These are phyloP conservation scores for Vigna hirtella DNA, from an alignment of 306 rosid genomes.

Conservation along the genomic window DNA sequence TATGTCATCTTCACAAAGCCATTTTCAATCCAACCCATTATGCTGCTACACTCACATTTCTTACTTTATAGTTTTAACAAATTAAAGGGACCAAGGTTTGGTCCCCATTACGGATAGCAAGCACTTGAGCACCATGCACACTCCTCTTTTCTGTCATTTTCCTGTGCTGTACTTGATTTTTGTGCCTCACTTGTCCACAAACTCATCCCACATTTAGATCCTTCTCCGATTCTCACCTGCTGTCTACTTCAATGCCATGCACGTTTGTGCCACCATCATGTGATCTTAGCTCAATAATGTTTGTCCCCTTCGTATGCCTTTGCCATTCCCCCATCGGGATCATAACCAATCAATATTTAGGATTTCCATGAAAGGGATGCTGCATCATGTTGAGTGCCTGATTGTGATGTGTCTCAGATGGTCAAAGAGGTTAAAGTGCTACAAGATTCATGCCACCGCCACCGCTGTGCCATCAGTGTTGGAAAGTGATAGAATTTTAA, in stretches of 20 bases:
- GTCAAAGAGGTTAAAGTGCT: conserved; percentile 34
- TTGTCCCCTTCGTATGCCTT: conserved; percentile 49
- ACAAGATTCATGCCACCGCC: conserved; percentile 33
- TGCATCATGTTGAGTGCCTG: conserved; percentile 34
- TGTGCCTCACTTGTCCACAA: conserved; percentile 44
- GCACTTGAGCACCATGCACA: conserved; percentile 35
- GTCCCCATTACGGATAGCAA: conserved; percentile 39
- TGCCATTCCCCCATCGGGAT: conserved; percentile 43
- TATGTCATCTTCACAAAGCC: conserved; percentile 22
- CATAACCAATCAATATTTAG: conserved; percentile 31
- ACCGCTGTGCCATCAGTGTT: conserved; percentile 16
- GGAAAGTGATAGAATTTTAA: conserved; percentile 45
- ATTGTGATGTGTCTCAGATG: conserved; percentile 33
- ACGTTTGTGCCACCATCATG: conserved; percentile 53
- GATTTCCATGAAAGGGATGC: conserved; percentile 16
- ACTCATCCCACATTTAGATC: conserved; percentile 32
- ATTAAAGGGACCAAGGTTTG: conserved; percentile 43
- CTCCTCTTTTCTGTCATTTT: conserved; percentile 49
- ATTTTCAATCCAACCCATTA: conserved; percentile 6
- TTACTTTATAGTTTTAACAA: conserved; percentile 20
- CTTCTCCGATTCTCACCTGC: conserved; percentile 39
- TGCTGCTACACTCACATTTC: conserved; percentile 1
- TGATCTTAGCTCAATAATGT: conserved; percentile 43
- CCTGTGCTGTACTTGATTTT: conserved; percentile 28
- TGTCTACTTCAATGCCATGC: conserved; percentile 47